Evolutionary conservation across 139 green algal genomes (phyloP).

Genomic region (Ostreobium quekettii): DNA sequence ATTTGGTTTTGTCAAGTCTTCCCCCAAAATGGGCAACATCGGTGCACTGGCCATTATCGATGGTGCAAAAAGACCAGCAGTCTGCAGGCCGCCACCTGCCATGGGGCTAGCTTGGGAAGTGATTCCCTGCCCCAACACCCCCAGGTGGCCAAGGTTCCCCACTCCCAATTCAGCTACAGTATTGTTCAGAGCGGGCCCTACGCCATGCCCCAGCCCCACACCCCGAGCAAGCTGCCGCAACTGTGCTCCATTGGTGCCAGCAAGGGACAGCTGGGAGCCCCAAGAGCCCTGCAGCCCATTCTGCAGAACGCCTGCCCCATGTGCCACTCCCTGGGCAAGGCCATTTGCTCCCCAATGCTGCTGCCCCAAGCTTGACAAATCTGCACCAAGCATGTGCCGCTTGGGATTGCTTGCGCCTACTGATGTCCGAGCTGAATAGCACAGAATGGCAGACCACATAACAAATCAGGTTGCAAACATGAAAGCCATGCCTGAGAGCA

Average conservation of each 20-base stretch:
- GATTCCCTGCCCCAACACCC: no score
- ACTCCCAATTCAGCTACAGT: background rate
- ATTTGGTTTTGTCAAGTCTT: slow-evolving; percentile 15
- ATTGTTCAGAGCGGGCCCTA: background rate
- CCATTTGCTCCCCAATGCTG: background rate
- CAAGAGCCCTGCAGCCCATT: background rate
- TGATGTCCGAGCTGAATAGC: background rate
- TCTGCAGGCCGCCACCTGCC: no score
- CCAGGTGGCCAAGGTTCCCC: background rate
- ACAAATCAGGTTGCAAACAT: background rate
- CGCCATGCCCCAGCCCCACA: background rate
- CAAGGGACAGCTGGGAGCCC: no score
- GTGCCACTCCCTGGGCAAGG: background rate
- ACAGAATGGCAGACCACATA: background rate
- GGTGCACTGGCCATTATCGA: background rate
- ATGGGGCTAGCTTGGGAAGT: no score
- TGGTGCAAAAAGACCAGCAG: no score
- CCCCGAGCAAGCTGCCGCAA: background rate
- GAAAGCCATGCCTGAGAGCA: background rate
- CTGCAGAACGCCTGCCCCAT: background rate
- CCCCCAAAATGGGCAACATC: slow-evolving; percentile 10
- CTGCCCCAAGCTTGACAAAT: background rate
- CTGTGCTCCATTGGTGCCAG: background rate
- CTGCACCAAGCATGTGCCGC: no score
- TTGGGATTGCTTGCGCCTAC: no score